Evolutionary conservation across 1,139 yeast genomes (phyloP).

Genomic region (Saccharomyces hybrid): DNA sequence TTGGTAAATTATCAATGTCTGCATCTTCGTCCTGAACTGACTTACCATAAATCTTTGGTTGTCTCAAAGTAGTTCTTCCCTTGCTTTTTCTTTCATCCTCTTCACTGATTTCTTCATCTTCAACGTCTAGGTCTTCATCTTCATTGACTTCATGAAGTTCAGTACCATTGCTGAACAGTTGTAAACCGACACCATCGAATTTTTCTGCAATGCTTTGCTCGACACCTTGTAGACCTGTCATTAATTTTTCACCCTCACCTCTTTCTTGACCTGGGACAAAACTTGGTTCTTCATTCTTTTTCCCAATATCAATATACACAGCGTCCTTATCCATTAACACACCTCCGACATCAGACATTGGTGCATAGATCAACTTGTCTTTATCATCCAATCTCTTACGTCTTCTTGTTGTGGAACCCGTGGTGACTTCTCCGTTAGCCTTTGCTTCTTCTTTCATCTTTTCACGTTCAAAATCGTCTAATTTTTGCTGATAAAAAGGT

Average conservation of each 20-base stretch:
- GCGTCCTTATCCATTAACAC: conserved; percentile 95
- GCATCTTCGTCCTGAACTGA: conserved; percentile 47
- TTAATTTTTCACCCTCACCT: conserved; percentile 76
- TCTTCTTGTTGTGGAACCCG: conserved; percentile 53
- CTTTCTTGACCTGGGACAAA: conserved; percentile 63
- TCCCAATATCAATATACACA: conserved; percentile 87
- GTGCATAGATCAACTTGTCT: conserved; percentile 91
- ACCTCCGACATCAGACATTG: conserved; percentile 99
- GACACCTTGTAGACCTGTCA: conserved; percentile 70
- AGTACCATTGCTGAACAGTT: conserved; percentile 56
- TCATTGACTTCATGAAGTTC: conserved; percentile 40
- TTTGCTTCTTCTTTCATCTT: conserved; percentile 43
- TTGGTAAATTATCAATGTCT: conserved; percentile 38
- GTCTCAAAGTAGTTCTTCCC: conserved; percentile 56
- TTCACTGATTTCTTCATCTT: conserved; percentile 31
- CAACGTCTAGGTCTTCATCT: conserved; percentile 35
- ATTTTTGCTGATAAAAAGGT: conserved; percentile 78
- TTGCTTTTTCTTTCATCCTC: conserved; percentile 35
- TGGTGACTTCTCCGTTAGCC: conserved; percentile 36
- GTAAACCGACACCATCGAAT: conserved; percentile 62
- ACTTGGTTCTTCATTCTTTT: conserved; percentile 35
- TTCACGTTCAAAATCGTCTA: conserved; percentile 73
- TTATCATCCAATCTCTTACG: conserved; percentile 89
- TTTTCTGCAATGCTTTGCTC: conserved; percentile 56
- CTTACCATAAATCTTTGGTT: conserved; percentile 51